phyloP scores from a whole-genome alignment of 306 rosid species.

The Fagus sylvatica region DNA sequence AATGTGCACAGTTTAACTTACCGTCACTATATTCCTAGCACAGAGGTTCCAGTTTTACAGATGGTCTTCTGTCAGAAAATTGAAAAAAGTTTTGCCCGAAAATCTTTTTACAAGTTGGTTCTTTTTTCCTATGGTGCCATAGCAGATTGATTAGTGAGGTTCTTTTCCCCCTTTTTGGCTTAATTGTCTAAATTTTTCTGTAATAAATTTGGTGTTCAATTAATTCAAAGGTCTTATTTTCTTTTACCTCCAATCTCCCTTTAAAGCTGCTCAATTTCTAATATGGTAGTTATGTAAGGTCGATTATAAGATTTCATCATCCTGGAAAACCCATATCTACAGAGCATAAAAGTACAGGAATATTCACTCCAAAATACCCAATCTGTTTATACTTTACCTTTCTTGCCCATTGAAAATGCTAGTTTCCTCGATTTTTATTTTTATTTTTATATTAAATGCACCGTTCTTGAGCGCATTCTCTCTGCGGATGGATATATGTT shows the following conservation, averaged over 20 bases:
- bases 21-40: constrained; percentile 45
- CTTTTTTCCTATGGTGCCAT: constrained; percentile 35
- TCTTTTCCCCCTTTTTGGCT: constrained; percentile 14
- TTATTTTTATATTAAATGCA: too few species aligned
- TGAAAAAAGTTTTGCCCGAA: constrained; percentile 49
- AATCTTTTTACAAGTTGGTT: constrained; percentile 35
- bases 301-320: too few species aligned
- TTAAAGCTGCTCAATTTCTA: neutral
- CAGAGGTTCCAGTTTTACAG: constrained; percentile 66
- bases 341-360: neutral
- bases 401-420: neutral
- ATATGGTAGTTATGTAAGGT: neutral
- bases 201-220: constrained; percentile 34
- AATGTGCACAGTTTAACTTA: constrained; percentile 54
- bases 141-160: constrained; percentile 42
- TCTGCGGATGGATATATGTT: too few species aligned
- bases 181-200: constrained; percentile 24
- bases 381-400: neutral
- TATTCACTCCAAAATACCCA: neutral
- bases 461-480: too few species aligned
- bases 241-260: too few species aligned
- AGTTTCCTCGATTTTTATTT: too few species aligned
- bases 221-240: constrained; percentile 1
- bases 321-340: too few species aligned
- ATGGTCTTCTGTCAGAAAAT: constrained; percentile 72